Evolutionary conservation across 306 rosid species (phyloP).

Genomic region (Oxytropis ochrocephala): DNA sequence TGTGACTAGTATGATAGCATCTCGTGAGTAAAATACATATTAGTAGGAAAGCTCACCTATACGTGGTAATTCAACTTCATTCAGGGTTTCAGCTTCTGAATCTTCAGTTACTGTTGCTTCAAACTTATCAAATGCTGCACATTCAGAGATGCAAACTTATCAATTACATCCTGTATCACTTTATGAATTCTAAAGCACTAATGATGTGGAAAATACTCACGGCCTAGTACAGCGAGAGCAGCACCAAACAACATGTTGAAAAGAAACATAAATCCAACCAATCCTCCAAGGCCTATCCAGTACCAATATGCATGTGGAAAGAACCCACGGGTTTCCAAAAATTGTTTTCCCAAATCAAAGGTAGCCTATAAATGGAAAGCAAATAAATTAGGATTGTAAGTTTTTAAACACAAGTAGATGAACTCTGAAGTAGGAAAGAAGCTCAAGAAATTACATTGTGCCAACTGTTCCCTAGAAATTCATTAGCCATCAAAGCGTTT

Average conservation of each 20-base stretch:
- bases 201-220: not conserved
- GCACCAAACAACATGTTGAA: constrained; percentile 17
- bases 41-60: constrained; percentile 17
- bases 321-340: constrained; percentile 26
- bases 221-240: constrained; percentile 25
- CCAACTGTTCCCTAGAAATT: constrained; percentile 41
- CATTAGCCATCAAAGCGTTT: constrained; percentile 35
- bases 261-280: constrained; percentile 17
- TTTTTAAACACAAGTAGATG: not conserved
- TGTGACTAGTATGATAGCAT: too few species aligned
- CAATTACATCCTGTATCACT: not conserved
- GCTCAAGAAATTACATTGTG: constrained; percentile 23
- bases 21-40: not conserved
- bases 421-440: not conserved
- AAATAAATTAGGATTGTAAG: not conserved
- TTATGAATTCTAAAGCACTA: not conserved
- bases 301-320: constrained; percentile 37
- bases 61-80: constrained; percentile 23
- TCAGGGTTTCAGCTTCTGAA: not conserved
- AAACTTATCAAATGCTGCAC: constrained; percentile 30
- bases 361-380: not conserved
- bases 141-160: not conserved
- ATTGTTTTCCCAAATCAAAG: not conserved
- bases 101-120: constrained; percentile 24
- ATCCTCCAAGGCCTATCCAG: constrained; percentile 42